A percentile compares a stretch with the other conserved stretches of the same genome.
Conservation (phyloP, 352 stramenopile genomes). For the Blastocystis sp. region DNA sequence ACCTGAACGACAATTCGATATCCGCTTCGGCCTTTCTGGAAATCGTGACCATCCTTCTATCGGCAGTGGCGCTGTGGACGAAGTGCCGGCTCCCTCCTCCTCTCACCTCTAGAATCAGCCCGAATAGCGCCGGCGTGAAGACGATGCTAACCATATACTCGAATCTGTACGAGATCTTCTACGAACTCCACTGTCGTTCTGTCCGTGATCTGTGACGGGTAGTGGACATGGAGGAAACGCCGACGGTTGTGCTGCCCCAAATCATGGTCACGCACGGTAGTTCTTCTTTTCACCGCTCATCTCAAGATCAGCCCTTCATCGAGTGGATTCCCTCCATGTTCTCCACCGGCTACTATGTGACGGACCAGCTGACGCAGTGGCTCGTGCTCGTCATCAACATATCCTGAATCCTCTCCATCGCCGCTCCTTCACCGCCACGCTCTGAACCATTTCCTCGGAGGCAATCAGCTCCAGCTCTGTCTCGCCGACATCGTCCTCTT, state of each 20-base stretch:
- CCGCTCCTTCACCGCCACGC: slow-evolving; percentile 12
- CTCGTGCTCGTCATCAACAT: slow-evolving; percentile 28
- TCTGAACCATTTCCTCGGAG: slow-evolving; percentile 4
- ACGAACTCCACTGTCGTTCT: slow-evolving; percentile 28
- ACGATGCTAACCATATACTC: slow-evolving; percentile 16
- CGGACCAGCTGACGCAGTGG: slow-evolving; percentile 39
- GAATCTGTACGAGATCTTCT: slow-evolving; percentile 59
- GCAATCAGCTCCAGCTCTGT: slow-evolving; percentile 40
- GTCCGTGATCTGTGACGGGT: not conserved
- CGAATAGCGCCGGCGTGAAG: not conserved
- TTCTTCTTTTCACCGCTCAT: not conserved
- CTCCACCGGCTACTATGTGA: not conserved
- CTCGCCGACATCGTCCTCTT: slow-evolving; percentile 6
- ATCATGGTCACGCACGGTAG: slow-evolving; percentile 27
- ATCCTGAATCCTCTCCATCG: not conserved
- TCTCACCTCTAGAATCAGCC: slow-evolving; percentile 15
- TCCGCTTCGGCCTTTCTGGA: slow-evolving; percentile 38
- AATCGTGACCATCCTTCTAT: slow-evolving; percentile 26
- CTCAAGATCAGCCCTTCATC: slow-evolving; percentile 35
- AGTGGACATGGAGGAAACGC: not conserved
- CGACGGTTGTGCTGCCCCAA: slow-evolving; percentile 15
- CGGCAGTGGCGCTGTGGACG: slow-evolving; percentile 10
- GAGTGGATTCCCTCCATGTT: slow-evolving; percentile 47
- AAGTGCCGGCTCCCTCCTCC: not conserved
- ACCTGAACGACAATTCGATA: slow-evolving; percentile 22